phyloP scores from a whole-genome alignment of 2,329 filamentous ascomycete species.

The Teratosphaeria zuluensis region DNA sequence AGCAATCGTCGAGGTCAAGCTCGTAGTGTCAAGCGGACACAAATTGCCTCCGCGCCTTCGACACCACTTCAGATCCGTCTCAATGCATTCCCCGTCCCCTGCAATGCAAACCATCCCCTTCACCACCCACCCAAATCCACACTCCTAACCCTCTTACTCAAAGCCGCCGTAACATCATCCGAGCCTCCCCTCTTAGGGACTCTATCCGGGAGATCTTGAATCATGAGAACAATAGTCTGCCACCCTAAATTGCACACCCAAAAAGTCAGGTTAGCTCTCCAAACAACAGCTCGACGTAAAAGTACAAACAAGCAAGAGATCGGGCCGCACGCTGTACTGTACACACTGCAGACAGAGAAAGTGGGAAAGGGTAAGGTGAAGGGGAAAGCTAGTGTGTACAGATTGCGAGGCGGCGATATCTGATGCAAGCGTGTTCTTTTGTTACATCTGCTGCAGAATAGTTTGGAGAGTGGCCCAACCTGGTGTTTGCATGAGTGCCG shows the following conservation, averaged over 20 bases:
- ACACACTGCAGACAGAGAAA: not conserved
- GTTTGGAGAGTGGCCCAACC: conserved; percentile 93
- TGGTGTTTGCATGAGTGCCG: conserved; percentile 73
- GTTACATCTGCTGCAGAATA: conserved; percentile 53
- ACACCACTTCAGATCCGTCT: not conserved
- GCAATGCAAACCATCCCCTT: not conserved
- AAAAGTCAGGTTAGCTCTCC: conserved; percentile 12
- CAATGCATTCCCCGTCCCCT: not conserved
- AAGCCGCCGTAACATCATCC: conserved; percentile 8
- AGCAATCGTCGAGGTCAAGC: not conserved
- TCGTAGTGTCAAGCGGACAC: not conserved
- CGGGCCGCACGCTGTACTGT: not conserved
- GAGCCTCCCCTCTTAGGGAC: conserved; percentile 45
- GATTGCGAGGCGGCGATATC: not conserved
- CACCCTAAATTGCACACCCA: conserved; percentile 20
- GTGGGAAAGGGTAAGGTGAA: not conserved
- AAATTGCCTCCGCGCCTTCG: not conserved
- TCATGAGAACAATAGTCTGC: conserved; percentile 63
- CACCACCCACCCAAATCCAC: conserved; percentile 6
- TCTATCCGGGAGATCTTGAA: conserved; percentile 96
- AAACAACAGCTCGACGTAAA: conserved; percentile 3
- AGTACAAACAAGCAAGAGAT: not conserved
- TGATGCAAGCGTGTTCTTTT: not conserved
- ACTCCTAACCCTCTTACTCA: conserved; percentile 23
- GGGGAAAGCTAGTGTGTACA: not conserved